Evolutionary conservation across 225 moss, liverwort and hornwort species (phyloP).

Genomic region (Pseudisothecium myosuroides): DNA sequence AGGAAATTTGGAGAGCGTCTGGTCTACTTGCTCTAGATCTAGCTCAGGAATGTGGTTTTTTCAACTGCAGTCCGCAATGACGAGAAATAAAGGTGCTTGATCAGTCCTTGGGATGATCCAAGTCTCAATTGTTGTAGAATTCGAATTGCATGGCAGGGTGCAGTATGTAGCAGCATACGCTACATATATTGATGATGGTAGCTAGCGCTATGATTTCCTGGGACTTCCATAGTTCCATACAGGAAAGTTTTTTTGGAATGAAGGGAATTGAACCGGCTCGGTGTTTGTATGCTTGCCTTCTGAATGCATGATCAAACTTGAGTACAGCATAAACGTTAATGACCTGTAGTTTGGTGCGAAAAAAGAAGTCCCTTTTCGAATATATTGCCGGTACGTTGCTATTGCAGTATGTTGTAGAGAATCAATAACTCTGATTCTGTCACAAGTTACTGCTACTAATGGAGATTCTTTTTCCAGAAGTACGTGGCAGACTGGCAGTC

Average conservation of each 20-base stretch:
- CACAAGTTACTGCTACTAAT: neutral
- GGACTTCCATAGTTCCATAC: neutral
- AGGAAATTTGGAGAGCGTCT: neutral
- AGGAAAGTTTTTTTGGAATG: neutral
- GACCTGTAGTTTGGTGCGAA: neutral
- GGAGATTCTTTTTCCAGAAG: neutral
- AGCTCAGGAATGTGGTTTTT: neutral
- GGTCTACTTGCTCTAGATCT: neutral
- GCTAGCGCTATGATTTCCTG: neutral
- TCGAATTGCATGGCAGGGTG: neutral
- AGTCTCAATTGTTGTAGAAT: neutral
- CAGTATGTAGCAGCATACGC: neutral
- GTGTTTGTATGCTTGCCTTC: neutral
- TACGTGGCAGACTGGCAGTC: too few species aligned
- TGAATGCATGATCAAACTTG: neutral
- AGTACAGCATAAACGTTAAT: neutral
- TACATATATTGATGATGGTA: neutral
- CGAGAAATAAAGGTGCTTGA: neutral
- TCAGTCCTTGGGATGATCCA: neutral
- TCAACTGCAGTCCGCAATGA: neutral
- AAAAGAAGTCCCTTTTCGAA: neutral
- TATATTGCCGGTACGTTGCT: neutral
- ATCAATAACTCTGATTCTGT: neutral
- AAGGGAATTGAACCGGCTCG: neutral
- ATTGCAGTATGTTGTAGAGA: neutral